These are phyloP conservation scores for Ilex aquifolium DNA, from an alignment of 257 asterid genomes.

Conservation along the genomic window DNA sequence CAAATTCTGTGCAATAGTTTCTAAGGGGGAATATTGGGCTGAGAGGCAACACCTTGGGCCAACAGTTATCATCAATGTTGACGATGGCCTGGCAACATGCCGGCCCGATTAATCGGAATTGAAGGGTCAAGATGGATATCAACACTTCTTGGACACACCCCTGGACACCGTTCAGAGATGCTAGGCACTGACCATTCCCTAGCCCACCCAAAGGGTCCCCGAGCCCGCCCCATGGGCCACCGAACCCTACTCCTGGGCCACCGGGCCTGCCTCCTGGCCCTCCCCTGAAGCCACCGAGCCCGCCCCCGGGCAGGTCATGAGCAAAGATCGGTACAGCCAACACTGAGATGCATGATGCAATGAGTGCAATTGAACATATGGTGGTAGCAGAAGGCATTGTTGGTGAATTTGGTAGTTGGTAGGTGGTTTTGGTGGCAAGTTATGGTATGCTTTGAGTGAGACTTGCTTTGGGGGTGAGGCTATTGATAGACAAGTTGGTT, in stretches of 20 bases:
- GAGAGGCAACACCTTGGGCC: slow-evolving; percentile 21
- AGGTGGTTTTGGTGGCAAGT: no score
- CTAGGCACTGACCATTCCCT: slow-evolving; percentile 9
- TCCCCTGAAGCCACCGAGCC: no score
- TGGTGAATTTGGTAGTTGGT: no score
- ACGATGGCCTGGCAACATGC: slow-evolving; percentile 21
- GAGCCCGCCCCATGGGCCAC: no score
- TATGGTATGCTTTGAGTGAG: no score
- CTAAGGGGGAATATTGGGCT: slow-evolving; percentile 13
- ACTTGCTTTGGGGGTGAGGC: no score
- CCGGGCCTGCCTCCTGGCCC: no score
- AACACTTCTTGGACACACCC: slow-evolving; percentile 20
- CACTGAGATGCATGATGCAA: background rate
- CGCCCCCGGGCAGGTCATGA: no score
- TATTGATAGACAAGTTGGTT: no score
- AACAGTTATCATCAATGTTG: slow-evolving; percentile 21
- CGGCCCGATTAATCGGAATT: slow-evolving; percentile 13
- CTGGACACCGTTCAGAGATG: slow-evolving; percentile 10
- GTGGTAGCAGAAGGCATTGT: no score
- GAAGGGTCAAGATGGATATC: slow-evolving; percentile 13
- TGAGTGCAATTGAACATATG: background rate
- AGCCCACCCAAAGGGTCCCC: no score
- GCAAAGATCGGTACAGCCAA: slow-evolving; percentile 4
- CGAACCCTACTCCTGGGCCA: no score
- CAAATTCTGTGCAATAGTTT: slow-evolving; percentile 12